Evolutionary conservation across 2,329 filamentous ascomycete species (phyloP), one percentile per base, ranked within the genome.

Genomic region (Neofusicoccum sp.): DNA sequence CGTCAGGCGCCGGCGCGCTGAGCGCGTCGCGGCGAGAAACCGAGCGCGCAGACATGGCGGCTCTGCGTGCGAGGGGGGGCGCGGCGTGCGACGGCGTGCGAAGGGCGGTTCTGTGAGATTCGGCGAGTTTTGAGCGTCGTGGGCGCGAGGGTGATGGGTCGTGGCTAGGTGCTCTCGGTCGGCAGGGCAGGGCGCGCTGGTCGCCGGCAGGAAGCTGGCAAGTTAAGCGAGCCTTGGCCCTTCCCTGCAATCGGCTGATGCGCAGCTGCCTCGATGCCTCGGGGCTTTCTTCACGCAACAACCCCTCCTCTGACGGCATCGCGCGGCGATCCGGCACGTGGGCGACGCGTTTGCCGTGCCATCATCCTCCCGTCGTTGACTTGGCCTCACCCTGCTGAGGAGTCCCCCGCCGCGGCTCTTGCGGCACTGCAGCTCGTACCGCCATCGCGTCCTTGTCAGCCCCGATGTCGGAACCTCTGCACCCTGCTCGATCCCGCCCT

Each of bases 281-380:
- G n/a, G 37, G 33, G 37, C 39, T 33, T 41, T 31, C 16, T 54
- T 29, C 22, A 22, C 39, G 34, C 22, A 22, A 22, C 22, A 56
- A 37, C 28, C 37, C 37, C 50, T 28, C 41, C 41, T 44, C 37
- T 58, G 54, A 58, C 54, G 54, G 54, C 54, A 58, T 58, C 41
- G 54, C 52, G 52, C 52, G 39, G 52, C 34, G 52, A 22, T 56
- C 52, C 14, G 45, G 54, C 54, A 58, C 54, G 54, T 58, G 54
- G 39, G 16, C 54, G 16, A 29, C 29, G 39, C 11, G 29, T 28
- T 44, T 22, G 36, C 45, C 41, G 54, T 31, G 29, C 39, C 16
- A 41, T 34, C 41, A 2, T 33, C 29, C 14, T 12, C 22, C 39
- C n/a, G 6, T 22, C 22, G 11, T 39, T n/a, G 14, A 14, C 14